Evolutionary conservation across 495 filamentous ascomycete species (phyloP), one percentile per base, ranked within the genome.

Genomic region (Penicillium taxi): DNA sequence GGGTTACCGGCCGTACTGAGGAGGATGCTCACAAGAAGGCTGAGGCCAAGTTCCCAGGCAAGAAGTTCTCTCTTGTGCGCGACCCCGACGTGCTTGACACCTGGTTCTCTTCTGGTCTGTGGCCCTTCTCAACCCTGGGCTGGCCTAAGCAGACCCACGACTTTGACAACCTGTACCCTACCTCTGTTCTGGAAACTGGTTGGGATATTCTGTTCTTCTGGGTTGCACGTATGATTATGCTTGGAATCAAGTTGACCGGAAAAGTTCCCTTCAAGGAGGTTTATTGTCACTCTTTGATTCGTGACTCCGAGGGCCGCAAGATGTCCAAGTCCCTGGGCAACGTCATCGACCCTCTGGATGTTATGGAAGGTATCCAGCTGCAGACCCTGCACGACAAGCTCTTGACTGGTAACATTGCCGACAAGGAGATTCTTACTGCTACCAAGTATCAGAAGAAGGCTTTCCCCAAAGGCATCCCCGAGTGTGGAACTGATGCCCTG

Each of bases 181-280:
- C 82, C 6, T 77, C 72, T 39, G 63, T 85, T 30, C 61, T 89
- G 32, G 84, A 90, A 57, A 87, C 84, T 9, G 84, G 84, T 13
- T 88, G 83, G 84, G 81, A 90, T 61, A 90, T 90, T 48, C 61
- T 90, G 8, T 81, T 84, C 69, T 88, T 88, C 76, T 90, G 84
- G 84, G 79, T 88, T 37, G 78, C 74, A 12, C 63, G 84, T 33
- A 90, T 90, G 84, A 81, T 90, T 52, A 83, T 90, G 75, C 69
- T 90, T 33, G 70, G 73, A 45, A 62, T 87, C 23, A 85, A 87
- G 59, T 60, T 89, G 58, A 86, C 82, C 8, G 81, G 81, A 19
- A 65, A 86, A 56, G 66, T 88, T 32, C 83, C 83, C 0, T 88
- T 88, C 65, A 74, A 61, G 26, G 82, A 86, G 60, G 81, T 88